Evolutionary conservation across 2,329 filamentous ascomycete species (phyloP).

Genomic region (Hypoxylon sp.): DNA sequence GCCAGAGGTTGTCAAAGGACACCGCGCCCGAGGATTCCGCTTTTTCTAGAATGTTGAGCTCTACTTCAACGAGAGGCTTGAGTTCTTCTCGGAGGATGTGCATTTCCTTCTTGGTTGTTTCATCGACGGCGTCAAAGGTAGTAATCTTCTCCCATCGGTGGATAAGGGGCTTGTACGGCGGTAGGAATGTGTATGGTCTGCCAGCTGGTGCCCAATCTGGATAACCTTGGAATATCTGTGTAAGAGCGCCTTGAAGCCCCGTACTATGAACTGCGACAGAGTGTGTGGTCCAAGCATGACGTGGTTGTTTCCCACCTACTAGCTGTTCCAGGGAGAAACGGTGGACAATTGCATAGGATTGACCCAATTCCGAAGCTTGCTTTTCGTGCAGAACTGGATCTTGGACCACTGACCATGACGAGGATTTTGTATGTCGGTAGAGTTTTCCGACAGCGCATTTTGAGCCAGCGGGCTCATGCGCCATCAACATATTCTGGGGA

Average conservation of each 20-base stretch:
- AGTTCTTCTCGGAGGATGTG: neutral
- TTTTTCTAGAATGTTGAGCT: slow-evolving; percentile 1
- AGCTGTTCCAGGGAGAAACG: slow-evolving; percentile 3
- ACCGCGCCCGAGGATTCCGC: neutral
- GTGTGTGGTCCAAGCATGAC: slow-evolving; percentile 1
- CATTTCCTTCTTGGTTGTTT: neutral
- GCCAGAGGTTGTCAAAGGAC: neutral
- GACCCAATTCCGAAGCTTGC: neutral
- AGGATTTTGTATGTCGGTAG: neutral
- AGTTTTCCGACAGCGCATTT: neutral
- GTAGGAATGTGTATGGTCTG: neutral
- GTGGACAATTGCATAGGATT: slow-evolving; percentile 5
- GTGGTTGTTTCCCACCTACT: neutral
- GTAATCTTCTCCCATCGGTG: slow-evolving; percentile 1
- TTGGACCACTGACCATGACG: slow-evolving; percentile 3
- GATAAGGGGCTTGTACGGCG: slow-evolving; percentile 2
- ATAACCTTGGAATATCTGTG: slow-evolving; percentile 1
- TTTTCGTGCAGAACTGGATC: neutral
- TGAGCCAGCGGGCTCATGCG: neutral
- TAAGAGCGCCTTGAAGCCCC: neutral
- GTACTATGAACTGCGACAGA: neutral
- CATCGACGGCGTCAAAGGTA: neutral
- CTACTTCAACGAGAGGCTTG: slow-evolving; percentile 3
- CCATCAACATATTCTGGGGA: neutral
- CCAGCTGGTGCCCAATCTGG: neutral